A percentile compares a stretch with the other conserved stretches of the same genome.
Evolutionary conservation across 1,284 basidiomycete species (phyloP).

Genomic region (Hemileia vastatrix): DNA sequence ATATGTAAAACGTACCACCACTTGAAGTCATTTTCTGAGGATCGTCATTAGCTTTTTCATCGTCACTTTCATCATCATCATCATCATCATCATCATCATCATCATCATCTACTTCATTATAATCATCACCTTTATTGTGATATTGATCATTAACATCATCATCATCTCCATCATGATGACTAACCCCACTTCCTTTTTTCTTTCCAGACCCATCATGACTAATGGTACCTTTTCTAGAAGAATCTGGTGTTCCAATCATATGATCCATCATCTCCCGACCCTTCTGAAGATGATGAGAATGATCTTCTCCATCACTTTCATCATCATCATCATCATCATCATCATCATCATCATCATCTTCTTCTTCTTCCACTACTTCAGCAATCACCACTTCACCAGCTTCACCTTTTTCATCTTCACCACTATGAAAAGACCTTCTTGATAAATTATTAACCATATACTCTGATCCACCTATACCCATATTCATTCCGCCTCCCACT

Average conservation of each 20-base stretch:
- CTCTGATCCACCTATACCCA: constrained; percentile 45
- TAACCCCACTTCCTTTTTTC: background rate
- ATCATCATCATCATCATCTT: constrained; percentile 38
- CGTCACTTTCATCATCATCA: constrained; percentile 28
- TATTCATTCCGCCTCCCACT: constrained; percentile 20
- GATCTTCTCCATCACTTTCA: constrained; percentile 33
- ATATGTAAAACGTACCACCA: constrained; percentile 51
- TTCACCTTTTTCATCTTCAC: constrained; percentile 44
- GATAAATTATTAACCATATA: constrained; percentile 39
- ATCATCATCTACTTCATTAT: constrained; percentile 37
- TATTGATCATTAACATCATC: constrained; percentile 37
- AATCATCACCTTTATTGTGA: constrained; percentile 29
- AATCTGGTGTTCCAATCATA: no score
- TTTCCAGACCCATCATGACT: background rate
- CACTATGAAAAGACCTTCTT: no score
- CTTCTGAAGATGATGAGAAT: no score
- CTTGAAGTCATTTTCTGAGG: constrained; percentile 55
- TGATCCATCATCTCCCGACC: background rate
- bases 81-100: constrained; percentile 33
- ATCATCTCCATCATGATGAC: constrained; percentile 44
- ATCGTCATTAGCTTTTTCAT: constrained; percentile 33
- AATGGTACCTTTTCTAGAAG: no score
- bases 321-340: constrained; percentile 40
- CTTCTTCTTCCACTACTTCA: constrained; percentile 27
- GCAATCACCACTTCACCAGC: constrained; percentile 42